Base-by-base conservation (phyloP, 768 basidiomycete species). In the Guyanaporus albipodus region DNA sequence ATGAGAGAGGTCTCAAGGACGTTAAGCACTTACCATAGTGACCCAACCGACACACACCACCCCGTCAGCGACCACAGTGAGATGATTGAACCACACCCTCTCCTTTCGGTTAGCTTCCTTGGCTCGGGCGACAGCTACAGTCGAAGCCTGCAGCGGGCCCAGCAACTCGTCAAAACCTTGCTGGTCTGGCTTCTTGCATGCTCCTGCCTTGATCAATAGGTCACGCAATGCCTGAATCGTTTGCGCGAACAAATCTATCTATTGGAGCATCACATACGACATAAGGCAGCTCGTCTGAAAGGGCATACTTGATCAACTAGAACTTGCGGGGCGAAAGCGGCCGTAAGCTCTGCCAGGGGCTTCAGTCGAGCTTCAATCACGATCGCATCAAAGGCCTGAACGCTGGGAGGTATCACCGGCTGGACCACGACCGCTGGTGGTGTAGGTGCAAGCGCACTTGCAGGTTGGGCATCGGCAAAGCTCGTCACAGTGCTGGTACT, bases 41-140 rank as follows among this genome's bases (percentile, higher is more conserved):
- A 98, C 82, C 96, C 96, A 99, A 19, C 85, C 94, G 51, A 91
- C 81, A 17, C 76, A 80, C 5, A 86, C 76, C 1, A 80, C 83
- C 17, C 88, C 91, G 59, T 94, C 93, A 3, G 84, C 79, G n/a
- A 96, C 73, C 21, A 83, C 78, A 24, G 79, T 82, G 21, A 97
- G 72, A 61, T 94, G 91, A 34, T 79, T 82, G 56, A 78, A 81
- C 83, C 87, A 93, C 37, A 91, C 87, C 45, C 86, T 75, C 44
- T 87, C 85, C 62, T 83, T 80, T 52, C 88, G 71, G 51, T 84
- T 83, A 28, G 82, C 79, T 50, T 95, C 92, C 69, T 92, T 92
- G 52, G 85, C 73, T 35, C 84, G 82, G n/a, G 78, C 74, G 52
- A 96, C 80, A 3, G 80, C 82, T 50, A 83, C 82, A 48, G 97